Evolutionary conservation across 129 eudicot species (phyloP).

Genomic region (Daucus carota): DH1_v3.0 NC_030383.2:2452001-2452500

Average conservation of each 20-base stretch:
- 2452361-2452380: conserved; percentile 24
- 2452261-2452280: conserved; percentile 92
- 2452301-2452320: conserved; percentile 58
- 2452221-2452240: conserved; percentile 32
- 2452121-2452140: conserved; percentile 48
- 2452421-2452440: conserved; percentile 75
- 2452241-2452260: conserved; percentile 74
- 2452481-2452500: conserved; percentile 78
- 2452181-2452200: background rate
- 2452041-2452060: conserved; percentile 78
- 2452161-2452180: background rate
- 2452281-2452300: conserved; percentile 90
- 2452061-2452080: conserved; percentile 50
- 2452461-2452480: conserved; percentile 78
- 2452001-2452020: conserved; percentile 48
- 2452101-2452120: conserved; percentile 24
- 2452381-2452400: conserved; percentile 99
- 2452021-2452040: conserved; percentile 88
- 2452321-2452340: conserved; percentile 21
- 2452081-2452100: conserved; percentile 35
- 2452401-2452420: conserved; percentile 94
- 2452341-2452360: conserved; percentile 1
- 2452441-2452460: conserved; percentile 66
- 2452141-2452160: conserved; percentile 9
- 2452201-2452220: background rate